phyloP scores from a whole-genome alignment of 345 rosid genomes.

The Draba incana region DNA sequence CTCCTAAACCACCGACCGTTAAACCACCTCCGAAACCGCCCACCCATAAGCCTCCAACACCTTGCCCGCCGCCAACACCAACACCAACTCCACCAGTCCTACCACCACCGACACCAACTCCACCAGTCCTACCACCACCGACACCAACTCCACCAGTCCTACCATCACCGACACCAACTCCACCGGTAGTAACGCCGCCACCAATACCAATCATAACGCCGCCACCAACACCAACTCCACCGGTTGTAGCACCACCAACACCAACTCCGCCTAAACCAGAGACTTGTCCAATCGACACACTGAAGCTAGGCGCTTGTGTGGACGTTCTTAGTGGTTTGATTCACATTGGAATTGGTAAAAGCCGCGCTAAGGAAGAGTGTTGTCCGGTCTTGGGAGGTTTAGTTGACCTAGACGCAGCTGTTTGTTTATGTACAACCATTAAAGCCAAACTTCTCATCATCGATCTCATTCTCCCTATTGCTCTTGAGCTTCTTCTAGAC shows the following conservation, averaged over 20 bases:
- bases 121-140: not conserved
- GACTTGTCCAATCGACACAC: constrained; percentile 79
- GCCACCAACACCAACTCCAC: constrained; percentile 1
- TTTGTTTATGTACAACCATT: constrained; percentile 90
- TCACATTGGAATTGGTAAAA: constrained; percentile 69
- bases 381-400: constrained; percentile 85
- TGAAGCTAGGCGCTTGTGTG: constrained; percentile 84
- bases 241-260: not conserved
- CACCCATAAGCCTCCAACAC: constrained; percentile 29
- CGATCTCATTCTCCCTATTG: constrained; percentile 67
- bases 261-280: constrained; percentile 45
- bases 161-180: constrained; percentile 13
- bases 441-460: constrained; percentile 77
- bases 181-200: constrained; percentile 13
- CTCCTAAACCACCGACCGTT: constrained; percentile 25
- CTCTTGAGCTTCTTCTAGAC: constrained; percentile 77
- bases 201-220: not conserved
- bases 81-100: not conserved
- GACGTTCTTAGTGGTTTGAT: constrained; percentile 83
- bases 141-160: constrained; percentile 21
- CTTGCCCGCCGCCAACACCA: constrained; percentile 28
- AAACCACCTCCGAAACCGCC: constrained; percentile 34
- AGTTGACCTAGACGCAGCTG: constrained; percentile 77
- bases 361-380: constrained; percentile 68
- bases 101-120: constrained; percentile 20